A percentile compares a stretch with the other conserved stretches of the same genome.
phyloP scores from a whole-genome alignment of 257 asterid genomes.

The Agastache rugosa region DNA sequence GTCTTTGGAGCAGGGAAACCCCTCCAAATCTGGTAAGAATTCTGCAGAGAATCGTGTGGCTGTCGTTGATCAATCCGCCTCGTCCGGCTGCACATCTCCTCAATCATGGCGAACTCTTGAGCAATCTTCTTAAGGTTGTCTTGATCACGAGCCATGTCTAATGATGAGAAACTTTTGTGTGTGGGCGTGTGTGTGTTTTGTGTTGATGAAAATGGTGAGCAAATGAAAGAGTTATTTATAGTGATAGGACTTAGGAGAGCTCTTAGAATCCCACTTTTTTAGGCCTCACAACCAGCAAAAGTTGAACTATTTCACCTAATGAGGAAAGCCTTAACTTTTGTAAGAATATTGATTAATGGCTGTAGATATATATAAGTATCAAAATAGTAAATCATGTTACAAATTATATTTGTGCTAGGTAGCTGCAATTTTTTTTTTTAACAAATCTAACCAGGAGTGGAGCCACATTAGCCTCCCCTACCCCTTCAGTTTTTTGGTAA shows the following conservation, averaged over 20 bases:
- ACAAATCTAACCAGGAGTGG: not conserved
- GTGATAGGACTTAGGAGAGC: slow-evolving; percentile 24
- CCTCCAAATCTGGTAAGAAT: slow-evolving; percentile 36
- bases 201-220: slow-evolving; percentile 28
- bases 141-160: slow-evolving; percentile 41
- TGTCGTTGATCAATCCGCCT: slow-evolving; percentile 36
- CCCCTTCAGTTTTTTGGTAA: not conserved
- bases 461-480: too few relatives aligned
- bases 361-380: not conserved
- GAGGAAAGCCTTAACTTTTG: not conserved
- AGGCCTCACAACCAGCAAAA: not conserved
- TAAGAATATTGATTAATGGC: slow-evolving; percentile 20
- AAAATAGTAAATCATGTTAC: not conserved
- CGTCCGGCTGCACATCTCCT: slow-evolving; percentile 33
- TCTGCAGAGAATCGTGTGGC: slow-evolving; percentile 31
- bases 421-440: not conserved
- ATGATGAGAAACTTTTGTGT: not conserved
- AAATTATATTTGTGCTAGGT: not conserved
- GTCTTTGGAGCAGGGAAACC: slow-evolving; percentile 37
- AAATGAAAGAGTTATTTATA: slow-evolving; percentile 29
- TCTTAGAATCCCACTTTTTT: slow-evolving; percentile 24
- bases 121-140: slow-evolving; percentile 51
- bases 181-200: slow-evolving; percentile 21
- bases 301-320: not conserved
- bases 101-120: slow-evolving; percentile 46